A percentile compares a stretch with the other conserved stretches of the same genome.
Conservation (phyloP, 208 protist species). For the Pavlovales sp. region DNA sequence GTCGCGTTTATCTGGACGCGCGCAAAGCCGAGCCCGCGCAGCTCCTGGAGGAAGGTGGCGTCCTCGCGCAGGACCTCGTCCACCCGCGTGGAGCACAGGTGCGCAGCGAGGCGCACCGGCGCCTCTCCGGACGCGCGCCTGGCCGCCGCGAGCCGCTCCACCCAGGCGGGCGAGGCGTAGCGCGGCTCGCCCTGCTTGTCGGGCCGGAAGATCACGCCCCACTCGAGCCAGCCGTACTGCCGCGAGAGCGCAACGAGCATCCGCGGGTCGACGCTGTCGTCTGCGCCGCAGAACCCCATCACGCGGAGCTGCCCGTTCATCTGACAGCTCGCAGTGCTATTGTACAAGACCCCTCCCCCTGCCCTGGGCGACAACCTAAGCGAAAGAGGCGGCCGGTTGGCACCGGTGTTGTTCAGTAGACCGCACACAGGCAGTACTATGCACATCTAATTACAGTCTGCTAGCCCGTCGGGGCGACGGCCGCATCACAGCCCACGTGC, state of each 20-base stretch:
- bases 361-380: too few species aligned
- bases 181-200: constrained; percentile 2
- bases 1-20: constrained; percentile 32
- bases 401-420: too few species aligned
- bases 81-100: constrained; percentile 15
- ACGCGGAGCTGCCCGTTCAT: too few species aligned
- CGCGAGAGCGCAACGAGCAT: neutral
- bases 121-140: neutral
- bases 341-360: too few species aligned
- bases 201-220: constrained; percentile 17
- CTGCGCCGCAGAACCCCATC: constrained; percentile 24
- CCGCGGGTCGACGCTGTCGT: constrained; percentile 22
- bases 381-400: too few species aligned
- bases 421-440: too few species aligned
- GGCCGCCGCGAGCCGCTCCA: neutral
- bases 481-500: too few species aligned
- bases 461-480: too few species aligned
- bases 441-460: too few species aligned
- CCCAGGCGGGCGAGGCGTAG: neutral
- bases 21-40: neutral
- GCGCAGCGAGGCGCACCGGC: constrained; percentile 3
- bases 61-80: constrained; percentile 9
- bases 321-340: too few species aligned
- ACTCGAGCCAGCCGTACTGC: neutral
- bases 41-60: neutral